These are phyloP conservation scores for Pichia sp. DNA, from an alignment of 1,139 yeast genomes.

Conservation along the genomic window DNA sequence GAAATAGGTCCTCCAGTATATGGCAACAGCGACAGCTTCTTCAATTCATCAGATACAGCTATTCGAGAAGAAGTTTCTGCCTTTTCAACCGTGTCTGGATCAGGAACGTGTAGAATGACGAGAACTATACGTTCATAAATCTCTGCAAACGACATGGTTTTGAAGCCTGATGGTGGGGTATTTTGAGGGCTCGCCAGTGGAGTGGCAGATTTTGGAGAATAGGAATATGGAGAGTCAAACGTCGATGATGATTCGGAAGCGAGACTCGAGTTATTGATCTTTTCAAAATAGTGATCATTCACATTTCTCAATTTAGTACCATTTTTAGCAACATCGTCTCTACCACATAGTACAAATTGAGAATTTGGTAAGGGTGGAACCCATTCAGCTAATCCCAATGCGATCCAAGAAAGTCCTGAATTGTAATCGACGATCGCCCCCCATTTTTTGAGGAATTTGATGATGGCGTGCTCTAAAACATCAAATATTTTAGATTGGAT, in stretches of 20 bases:
- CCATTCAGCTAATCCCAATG: constrained; percentile 86
- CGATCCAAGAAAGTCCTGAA: constrained; percentile 80
- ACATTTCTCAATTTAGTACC: constrained; percentile 34
- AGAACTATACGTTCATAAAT: constrained; percentile 71
- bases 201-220: constrained; percentile 20
- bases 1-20: constrained; percentile 56
- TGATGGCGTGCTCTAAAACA: constrained; percentile 52
- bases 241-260: constrained; percentile 11
- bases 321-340: constrained; percentile 29
- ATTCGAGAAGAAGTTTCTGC: background rate
- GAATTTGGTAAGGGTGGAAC: constrained; percentile 50
- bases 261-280: constrained; percentile 16
- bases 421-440: constrained; percentile 72
- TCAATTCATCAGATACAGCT: constrained; percentile 8
- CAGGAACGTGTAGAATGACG: constrained; percentile 69
- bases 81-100: constrained; percentile 25
- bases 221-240: constrained; percentile 16
- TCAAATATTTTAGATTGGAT: constrained; percentile 50
- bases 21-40: constrained; percentile 10
- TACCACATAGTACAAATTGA: constrained; percentile 33
- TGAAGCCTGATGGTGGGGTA: constrained; percentile 17
- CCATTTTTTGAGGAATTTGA: constrained; percentile 68
- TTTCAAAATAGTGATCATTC: constrained; percentile 39
- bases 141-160: constrained; percentile 50
- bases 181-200: constrained; percentile 12